These are phyloP conservation scores for Nakazawaea peltata DNA, from an alignment of 805 yeast species.

Conservation along the genomic window DNA sequence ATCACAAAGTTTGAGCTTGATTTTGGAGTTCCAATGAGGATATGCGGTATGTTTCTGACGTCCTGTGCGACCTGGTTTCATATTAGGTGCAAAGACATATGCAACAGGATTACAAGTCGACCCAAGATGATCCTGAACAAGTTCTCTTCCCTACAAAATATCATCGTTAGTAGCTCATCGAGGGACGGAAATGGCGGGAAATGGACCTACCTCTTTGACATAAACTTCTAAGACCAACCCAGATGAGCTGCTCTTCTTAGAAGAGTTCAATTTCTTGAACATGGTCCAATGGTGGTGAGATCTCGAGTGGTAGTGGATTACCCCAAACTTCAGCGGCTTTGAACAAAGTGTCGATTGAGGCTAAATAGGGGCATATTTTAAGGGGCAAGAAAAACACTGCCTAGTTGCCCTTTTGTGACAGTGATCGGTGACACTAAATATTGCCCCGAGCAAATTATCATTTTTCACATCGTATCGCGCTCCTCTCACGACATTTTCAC, in stretches of 20 bases:
- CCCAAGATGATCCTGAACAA: conserved; percentile 2
- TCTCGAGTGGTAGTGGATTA: no score
- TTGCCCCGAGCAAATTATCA: no score
- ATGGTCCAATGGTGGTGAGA: no score
- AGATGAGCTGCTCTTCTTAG: background rate
- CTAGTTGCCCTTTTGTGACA: no score
- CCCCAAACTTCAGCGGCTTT: no score
- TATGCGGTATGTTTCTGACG: conserved; percentile 4
- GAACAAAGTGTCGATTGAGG: no score
- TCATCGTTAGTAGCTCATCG: conserved; percentile 1
- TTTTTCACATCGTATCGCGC: no score
- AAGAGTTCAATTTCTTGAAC: conserved; percentile 2
- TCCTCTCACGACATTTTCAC: no score
- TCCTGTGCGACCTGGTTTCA: conserved; percentile 3
- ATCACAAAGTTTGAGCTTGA: conserved; percentile 7
- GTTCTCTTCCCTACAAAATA: conserved; percentile 7
- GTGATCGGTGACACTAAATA: no score
- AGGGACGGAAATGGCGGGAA: background rate
- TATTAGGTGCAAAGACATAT: background rate
- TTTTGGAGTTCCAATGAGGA: conserved; percentile 8
- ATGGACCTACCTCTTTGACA: conserved; percentile 9
- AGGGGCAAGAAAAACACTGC: no score
- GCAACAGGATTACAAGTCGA: conserved; percentile 7
- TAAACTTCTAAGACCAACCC: conserved; percentile 7
- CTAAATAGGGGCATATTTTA: no score